These are phyloP conservation scores for Metahyphopichia silvanorum DNA, from an alignment of 805 yeast genomes.

Conservation along the genomic window DNA sequence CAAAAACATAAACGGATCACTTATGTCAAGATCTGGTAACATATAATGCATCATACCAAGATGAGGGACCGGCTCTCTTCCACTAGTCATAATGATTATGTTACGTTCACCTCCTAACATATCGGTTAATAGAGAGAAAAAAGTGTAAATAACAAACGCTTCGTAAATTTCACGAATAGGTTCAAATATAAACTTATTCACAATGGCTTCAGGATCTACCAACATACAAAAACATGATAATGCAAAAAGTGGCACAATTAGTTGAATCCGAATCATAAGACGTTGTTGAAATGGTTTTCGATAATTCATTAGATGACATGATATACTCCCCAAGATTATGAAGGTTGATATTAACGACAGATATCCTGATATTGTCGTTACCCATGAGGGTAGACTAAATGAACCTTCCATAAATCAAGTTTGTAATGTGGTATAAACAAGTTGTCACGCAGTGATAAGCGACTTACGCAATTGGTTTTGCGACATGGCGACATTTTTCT, in stretches of 20 bases:
- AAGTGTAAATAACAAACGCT: conserved; percentile 93
- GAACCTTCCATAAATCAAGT: no score
- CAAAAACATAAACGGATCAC: conserved; percentile 80
- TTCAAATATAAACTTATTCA: conserved; percentile 50
- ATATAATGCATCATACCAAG: conserved; percentile 54
- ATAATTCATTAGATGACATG: conserved; percentile 54
- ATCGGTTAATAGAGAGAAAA: conserved; percentile 76
- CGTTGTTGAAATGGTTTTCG: conserved; percentile 88
- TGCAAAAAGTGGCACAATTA: conserved; percentile 81
- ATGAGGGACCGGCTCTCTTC: conserved; percentile 68
- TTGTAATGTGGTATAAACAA: no score
- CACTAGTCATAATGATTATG: conserved; percentile 68
- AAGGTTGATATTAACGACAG: conserved; percentile 17
- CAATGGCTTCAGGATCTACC: conserved; percentile 36
- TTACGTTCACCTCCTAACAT: conserved; percentile 90
- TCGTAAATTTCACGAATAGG: conserved; percentile 89
- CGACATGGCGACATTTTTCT: no score
- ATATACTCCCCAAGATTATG: conserved; percentile 20
- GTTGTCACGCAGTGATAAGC: no score
- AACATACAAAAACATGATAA: conserved; percentile 62
- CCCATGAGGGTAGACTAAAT: conserved; percentile 15
- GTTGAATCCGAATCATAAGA: conserved; percentile 72
- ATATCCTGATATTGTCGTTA: conserved; percentile 16
- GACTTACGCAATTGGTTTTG: no score
- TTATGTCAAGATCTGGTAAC: conserved; percentile 65